phyloP scores from a whole-genome alignment of 2,329 filamentous ascomycete genomes.

The Tricladium varicosporioides region DNA sequence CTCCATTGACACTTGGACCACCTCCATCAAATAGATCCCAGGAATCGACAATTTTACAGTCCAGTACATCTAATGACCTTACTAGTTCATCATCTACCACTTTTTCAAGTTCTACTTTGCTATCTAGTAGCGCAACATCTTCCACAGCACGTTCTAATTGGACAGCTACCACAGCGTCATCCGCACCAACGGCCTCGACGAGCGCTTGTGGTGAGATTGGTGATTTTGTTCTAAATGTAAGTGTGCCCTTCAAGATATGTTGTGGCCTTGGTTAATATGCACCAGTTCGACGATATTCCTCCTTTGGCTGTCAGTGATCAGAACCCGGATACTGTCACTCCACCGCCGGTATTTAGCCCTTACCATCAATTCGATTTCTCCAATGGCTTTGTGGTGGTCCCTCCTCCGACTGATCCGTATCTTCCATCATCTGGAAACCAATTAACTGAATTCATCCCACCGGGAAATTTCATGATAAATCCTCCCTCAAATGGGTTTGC shows the following conservation, averaged over 20 bases:
- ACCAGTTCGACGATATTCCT: slow-evolving; percentile 34
- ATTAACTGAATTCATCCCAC: slow-evolving; percentile 33
- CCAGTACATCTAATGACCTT: neutral
- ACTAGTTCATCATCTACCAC: neutral
- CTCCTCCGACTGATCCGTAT: slow-evolving; percentile 32
- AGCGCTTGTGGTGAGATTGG: slow-evolving; percentile 28
- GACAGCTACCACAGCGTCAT: slow-evolving; percentile 14
- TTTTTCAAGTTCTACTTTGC: neutral
- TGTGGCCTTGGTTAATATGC: slow-evolving; percentile 7
- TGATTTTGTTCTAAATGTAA: slow-evolving; percentile 30
- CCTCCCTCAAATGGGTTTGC: too few species aligned
- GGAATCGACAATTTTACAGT: too few species aligned
- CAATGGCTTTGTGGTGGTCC: slow-evolving; percentile 34
- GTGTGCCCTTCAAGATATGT: neutral
- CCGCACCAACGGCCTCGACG: slow-evolving; percentile 10
- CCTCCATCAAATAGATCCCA: too few species aligned
- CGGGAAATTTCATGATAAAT: too few species aligned
- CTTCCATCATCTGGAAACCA: slow-evolving; percentile 31
- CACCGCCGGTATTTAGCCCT: slow-evolving; percentile 32
- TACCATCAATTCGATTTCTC: slow-evolving; percentile 38
- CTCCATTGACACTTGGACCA: too few species aligned
- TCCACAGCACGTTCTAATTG: neutral
- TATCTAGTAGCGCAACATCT: neutral
- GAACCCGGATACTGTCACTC: slow-evolving; percentile 15
- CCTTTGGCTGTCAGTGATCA: slow-evolving; percentile 22